Conservation (phyloP, 1,284 basidiomycete genomes). For the Pyrrhoderma lamaoense region DNA sequence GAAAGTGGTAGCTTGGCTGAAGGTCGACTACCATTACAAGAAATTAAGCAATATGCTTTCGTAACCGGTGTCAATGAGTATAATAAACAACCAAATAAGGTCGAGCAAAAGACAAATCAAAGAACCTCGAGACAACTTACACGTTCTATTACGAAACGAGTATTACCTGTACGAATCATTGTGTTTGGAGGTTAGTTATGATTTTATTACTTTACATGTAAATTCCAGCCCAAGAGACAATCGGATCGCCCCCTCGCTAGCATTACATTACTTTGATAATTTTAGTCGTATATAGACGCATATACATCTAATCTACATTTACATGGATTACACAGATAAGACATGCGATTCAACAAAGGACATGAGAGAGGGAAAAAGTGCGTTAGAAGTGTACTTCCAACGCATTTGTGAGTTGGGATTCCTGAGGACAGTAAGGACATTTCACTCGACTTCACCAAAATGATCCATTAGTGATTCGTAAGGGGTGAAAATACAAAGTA, state of each 20-base stretch:
- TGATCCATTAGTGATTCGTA: conserved; percentile 5
- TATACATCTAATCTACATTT: too few relatives aligned
- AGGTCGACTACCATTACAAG: too few relatives aligned
- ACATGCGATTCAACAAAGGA: neutral
- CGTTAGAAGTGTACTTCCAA: conserved; percentile 65
- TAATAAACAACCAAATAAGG: neutral
- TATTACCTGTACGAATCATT: too few relatives aligned
- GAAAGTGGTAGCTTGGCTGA: neutral
- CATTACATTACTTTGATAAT: too few relatives aligned
- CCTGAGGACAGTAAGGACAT: conserved; percentile 85
- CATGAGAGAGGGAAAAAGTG: neutral
- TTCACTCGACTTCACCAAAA: conserved; percentile 59
- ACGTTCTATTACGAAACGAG: neutral
- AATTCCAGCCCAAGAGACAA: too few relatives aligned
- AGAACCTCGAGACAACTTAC: neutral
- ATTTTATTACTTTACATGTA: too few relatives aligned
- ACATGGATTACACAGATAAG: too few relatives aligned
- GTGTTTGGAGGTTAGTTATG: too few relatives aligned
- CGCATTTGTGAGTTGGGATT: conserved; percentile 53
- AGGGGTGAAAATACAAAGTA: conserved; percentile 1
- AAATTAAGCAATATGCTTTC: too few relatives aligned
- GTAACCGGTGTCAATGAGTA: too few relatives aligned
- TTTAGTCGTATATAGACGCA: too few relatives aligned
- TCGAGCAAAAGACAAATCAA: neutral
- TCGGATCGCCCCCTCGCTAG: too few relatives aligned